phyloP scores from a whole-genome alignment of 257 asterid species.

The Capsicum chinense region DNA sequence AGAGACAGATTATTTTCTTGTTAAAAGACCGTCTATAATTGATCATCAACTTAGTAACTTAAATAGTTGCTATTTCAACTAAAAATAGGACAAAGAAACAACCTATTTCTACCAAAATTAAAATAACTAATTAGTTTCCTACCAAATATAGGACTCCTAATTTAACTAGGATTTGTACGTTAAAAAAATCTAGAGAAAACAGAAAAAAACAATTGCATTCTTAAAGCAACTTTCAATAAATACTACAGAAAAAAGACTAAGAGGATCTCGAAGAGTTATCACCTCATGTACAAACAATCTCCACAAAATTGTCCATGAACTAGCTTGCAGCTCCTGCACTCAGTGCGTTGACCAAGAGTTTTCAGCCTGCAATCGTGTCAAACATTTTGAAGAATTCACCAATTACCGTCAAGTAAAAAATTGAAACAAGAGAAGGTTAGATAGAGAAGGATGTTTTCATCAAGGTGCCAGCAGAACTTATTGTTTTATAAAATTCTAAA shows the following conservation, averaged over 20 bases:
- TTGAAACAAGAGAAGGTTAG: neutral
- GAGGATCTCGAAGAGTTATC: constrained; percentile 24
- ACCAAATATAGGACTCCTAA: too few species aligned
- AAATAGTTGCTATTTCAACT: too few species aligned
- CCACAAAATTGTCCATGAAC: constrained; percentile 72
- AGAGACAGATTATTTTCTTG: too few species aligned
- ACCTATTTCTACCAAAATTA: too few species aligned
- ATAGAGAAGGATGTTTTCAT: neutral
- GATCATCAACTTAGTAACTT: too few species aligned
- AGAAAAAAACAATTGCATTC: too few species aligned
- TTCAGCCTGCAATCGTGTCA: constrained; percentile 53
- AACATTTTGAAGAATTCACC: neutral
- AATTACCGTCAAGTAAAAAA: neutral
- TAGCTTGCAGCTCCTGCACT: constrained; percentile 60
- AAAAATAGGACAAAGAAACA: too few species aligned
- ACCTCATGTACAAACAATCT: constrained; percentile 81
- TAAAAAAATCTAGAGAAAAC: too few species aligned
- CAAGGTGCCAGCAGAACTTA: neutral
- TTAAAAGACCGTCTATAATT: too few species aligned
- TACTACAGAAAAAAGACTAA: neutral
- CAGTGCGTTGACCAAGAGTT: constrained; percentile 57
- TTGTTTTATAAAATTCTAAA: neutral
- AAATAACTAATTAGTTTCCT: too few species aligned
- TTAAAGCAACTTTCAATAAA: neutral
- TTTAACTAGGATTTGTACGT: too few species aligned